Base-by-base conservation (phyloP, 495 filamentous ascomycete genomes). In the Aspergillus leporis region DNA sequence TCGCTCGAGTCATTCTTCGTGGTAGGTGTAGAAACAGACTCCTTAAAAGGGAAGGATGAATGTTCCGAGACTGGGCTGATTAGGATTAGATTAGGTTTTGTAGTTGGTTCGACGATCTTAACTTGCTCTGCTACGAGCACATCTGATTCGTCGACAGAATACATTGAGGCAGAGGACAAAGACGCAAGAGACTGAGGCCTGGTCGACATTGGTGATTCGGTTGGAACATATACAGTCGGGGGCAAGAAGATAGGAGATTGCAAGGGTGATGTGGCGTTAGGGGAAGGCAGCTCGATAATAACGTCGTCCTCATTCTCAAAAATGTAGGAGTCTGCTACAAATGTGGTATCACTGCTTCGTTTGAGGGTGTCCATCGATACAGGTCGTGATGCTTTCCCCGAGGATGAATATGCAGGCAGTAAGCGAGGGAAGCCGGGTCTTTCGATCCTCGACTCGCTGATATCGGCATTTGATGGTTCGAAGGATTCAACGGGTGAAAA, bases 341-440 rank as follows among this genome's bases (percentile, higher is more conserved):
- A 76, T 22, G 70, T 72, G 0, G 69, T 63, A 43, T 53, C 67
- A 46, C 74, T 77, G 54, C 61, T 74, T n/a, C 74, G 70, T 61
- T 78, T 79, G 48, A 77, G 61, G 1, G 76, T 79, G 22, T 75
- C 72, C 51, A 76, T 70, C 0, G 76, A 79, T 8, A 78, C 70
- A 0, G 75, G 73, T 2, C 75, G 65, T 18, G 68, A 66, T 0
- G 61, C 45, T 55, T 75, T 76, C 22, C 54, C 54, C 14, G 55
- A 51, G 13, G 66, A 53, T 6, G 59, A 53, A 31, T 60, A 64
- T 0, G 69, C 59, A 4, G 70, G 55, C 50, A 73, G 52, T 4
- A 74, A 51, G 8, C 61, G 62, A 16, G 60, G 40, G 45, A 59
- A 51, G 21, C 48, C 52, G 22, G 61, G 31, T 21, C 68, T 61